phyloP scores from a whole-genome alignment of 768 basidiomycete genomes.

The Mrakia blollopis region DNA sequence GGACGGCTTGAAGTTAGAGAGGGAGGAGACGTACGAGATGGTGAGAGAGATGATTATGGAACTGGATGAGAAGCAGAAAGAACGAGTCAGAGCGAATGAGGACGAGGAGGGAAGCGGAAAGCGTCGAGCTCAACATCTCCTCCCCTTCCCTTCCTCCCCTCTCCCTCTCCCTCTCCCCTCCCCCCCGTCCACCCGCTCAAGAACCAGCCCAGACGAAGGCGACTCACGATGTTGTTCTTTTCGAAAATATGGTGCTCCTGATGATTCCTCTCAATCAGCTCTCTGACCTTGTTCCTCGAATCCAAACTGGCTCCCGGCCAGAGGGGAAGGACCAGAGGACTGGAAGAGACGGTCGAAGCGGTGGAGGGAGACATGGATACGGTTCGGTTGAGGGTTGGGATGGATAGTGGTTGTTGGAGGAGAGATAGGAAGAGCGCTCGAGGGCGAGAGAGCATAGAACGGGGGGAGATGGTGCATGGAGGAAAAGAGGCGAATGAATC shows the following conservation, averaged over 20 bases:
- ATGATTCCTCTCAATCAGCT: conserved; percentile 2
- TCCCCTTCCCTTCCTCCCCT: not conserved
- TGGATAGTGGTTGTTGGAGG: not conserved
- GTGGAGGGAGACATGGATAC: not conserved
- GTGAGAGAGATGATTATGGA: conserved; percentile 18
- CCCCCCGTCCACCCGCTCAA: not conserved
- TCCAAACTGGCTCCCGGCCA: not conserved
- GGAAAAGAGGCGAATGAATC: not conserved
- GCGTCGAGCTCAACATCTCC: conserved; percentile 4
- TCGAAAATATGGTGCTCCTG: conserved; percentile 6
- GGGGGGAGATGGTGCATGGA: not conserved
- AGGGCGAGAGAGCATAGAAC: not conserved
- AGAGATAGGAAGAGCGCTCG: not conserved
- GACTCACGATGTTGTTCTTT: conserved; percentile 7
- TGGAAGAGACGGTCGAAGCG: not conserved
- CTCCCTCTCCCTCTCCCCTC: not conserved
- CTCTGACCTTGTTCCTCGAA: not conserved
- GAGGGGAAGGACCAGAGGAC: not conserved
- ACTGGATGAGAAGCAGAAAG: not conserved
- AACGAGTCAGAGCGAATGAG: not conserved
- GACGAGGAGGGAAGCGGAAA: not conserved
- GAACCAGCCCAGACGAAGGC: not conserved
- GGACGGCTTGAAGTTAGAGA: not conserved
- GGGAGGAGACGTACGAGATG: not conserved
- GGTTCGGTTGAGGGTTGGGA: not conserved